These are phyloP conservation scores for Trichophyton equinum DNA, from an alignment of 2,329 filamentous ascomycete species.

Conservation along the genomic window DNA sequence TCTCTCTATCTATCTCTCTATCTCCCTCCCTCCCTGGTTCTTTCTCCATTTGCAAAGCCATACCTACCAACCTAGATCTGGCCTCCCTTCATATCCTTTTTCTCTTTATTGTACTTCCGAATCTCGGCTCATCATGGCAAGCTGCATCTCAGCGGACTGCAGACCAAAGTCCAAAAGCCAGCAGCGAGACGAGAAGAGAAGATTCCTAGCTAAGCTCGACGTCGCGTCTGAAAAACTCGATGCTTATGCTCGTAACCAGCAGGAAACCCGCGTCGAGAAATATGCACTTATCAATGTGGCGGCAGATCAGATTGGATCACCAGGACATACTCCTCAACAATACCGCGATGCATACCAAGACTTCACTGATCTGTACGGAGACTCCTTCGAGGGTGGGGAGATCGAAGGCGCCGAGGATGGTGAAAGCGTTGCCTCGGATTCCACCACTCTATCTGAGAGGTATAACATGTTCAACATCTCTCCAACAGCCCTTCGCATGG, in stretches of 20 bases:
- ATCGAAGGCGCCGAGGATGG: neutral
- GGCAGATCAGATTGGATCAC: neutral
- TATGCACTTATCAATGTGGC: neutral
- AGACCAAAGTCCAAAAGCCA: neutral
- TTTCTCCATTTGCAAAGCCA: neutral
- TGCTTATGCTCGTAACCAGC: neutral
- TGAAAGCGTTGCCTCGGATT: neutral
- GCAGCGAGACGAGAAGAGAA: neutral
- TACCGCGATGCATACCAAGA: conserved; percentile 1
- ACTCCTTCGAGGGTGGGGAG: neutral
- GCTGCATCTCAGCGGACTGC: neutral
- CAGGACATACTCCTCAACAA: neutral
- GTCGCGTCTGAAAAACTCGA: neutral
- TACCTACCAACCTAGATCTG: neutral
- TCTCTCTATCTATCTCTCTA: neutral
- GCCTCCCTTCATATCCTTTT: neutral
- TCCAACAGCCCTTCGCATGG: neutral
- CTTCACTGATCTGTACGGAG: neutral
- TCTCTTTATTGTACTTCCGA: neutral
- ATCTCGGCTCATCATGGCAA: neutral
- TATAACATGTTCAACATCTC: conserved; percentile 1
- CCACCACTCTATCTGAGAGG: neutral
- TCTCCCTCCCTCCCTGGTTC: neutral
- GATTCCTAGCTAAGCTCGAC: neutral
- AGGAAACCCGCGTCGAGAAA: neutral